Evolutionary conservation across 345 rosid species (phyloP).

Genomic region (Nasturtium officinale): DNA sequence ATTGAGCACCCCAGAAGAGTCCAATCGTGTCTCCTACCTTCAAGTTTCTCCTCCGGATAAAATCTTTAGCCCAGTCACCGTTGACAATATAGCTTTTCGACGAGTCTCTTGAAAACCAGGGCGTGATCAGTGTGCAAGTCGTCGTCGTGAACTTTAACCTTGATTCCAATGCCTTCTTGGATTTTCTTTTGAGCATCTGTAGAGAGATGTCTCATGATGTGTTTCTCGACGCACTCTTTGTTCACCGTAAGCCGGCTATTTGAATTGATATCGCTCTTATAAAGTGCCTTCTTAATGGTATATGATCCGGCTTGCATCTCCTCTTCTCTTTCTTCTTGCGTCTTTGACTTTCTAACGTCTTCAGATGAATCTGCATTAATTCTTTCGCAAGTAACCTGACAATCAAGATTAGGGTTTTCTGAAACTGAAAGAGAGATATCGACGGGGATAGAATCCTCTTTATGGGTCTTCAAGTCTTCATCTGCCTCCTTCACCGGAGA

Average conservation of each 20-base stretch:
- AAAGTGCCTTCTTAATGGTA: not conserved
- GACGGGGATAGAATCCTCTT: not conserved
- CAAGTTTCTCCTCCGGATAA: not conserved
- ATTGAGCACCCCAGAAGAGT: not conserved
- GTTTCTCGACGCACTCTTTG: not conserved
- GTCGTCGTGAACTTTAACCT: not conserved
- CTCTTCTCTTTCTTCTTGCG: not conserved
- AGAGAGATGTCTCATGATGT: conserved; percentile 13
- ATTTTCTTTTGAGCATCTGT: not conserved
- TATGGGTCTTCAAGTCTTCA: not conserved
- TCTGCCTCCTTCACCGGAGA: not conserved
- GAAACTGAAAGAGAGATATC: not conserved
- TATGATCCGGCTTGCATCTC: not conserved
- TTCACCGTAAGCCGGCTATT: conserved; percentile 5
- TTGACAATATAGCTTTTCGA: conserved; percentile 29
- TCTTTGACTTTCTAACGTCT: not conserved
- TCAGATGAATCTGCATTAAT: not conserved
- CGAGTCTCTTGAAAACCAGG: conserved; percentile 1
- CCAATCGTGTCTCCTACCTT: conserved; percentile 13
- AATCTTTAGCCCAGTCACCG: not conserved
- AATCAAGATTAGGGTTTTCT: not conserved
- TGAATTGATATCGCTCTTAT: not conserved
- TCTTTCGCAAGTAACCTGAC: not conserved
- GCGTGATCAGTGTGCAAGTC: not conserved
- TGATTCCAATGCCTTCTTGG: not conserved